Percentiles rank a stretch among this genome's conserved stretches.
These are phyloP conservation scores for Aeschynomene evenia DNA, from an alignment of 306 rosid species.

Conservation along the genomic window DNA sequence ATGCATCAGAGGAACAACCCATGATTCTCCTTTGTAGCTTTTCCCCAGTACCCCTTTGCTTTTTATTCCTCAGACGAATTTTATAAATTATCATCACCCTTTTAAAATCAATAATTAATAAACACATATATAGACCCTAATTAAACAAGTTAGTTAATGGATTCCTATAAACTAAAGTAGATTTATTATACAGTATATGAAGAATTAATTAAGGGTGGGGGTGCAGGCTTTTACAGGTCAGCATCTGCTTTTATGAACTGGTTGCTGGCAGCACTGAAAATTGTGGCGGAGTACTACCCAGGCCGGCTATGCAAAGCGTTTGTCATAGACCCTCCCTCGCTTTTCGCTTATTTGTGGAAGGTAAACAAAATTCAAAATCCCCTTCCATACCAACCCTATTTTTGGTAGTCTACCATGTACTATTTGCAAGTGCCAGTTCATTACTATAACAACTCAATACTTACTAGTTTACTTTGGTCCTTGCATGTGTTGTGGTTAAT, in stretches of 20 bases:
- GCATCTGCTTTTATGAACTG: slow-evolving; percentile 87
- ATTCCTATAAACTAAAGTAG: too few species aligned
- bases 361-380: slow-evolving; percentile 44
- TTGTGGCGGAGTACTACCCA: slow-evolving; percentile 78
- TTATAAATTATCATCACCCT: slow-evolving; percentile 11
- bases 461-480: not conserved
- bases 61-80: not conserved
- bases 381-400: slow-evolving; percentile 2
- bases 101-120: not conserved
- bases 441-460: slow-evolving; percentile 23
- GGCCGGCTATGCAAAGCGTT: slow-evolving; percentile 66
- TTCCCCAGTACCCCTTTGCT: slow-evolving; percentile 16
- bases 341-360: slow-evolving; percentile 95
- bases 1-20: slow-evolving; percentile 24
- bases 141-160: not conserved
- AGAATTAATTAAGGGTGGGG: not conserved
- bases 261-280: slow-evolving; percentile 66
- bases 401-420: slow-evolving; percentile 35
- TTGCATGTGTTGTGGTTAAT: not conserved
- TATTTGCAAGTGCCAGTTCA: slow-evolving; percentile 16
- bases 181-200: too few species aligned
- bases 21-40: slow-evolving; percentile 47
- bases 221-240: slow-evolving; percentile 89
- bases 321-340: slow-evolving; percentile 87
- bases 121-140: too few species aligned